Evolutionary conservation across 2,329 filamentous ascomycete genomes (phyloP).

Genomic region (Claviceps digitariae): DNA sequence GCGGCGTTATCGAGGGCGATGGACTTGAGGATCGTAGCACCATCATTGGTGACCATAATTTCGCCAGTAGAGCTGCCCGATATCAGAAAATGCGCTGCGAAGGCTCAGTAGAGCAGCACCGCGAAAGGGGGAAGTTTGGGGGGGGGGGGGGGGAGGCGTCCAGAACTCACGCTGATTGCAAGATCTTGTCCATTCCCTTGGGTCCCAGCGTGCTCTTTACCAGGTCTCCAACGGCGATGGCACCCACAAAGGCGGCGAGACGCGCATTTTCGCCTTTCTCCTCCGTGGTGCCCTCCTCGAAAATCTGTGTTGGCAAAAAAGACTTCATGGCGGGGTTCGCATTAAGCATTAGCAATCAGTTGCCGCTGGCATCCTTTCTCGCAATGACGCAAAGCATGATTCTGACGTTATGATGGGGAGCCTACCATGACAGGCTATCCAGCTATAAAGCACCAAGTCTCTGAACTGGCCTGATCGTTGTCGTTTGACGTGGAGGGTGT

Average conservation of each 20-base stretch:
- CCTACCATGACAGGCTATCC: conserved; percentile 2
- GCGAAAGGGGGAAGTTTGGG: not conserved
- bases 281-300: conserved; percentile 90
- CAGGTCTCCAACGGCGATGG: conserved; percentile 92
- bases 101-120: not conserved
- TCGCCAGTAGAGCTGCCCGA: conserved; percentile 70
- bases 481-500: conserved; percentile 1
- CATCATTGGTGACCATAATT: conserved; percentile 98
- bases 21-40: conserved; percentile 93
- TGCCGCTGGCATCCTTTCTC: not conserved
- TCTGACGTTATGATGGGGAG: not conserved
- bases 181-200: conserved; percentile 98
- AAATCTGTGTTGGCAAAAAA: conserved; percentile 92
- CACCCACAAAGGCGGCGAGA: conserved; percentile 94
- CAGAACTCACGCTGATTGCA: conserved; percentile 72
- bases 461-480: conserved; percentile 4
- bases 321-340: conserved; percentile 25
- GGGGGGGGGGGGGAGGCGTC: conserved; percentile 2
- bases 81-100: conserved; percentile 5
- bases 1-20: conserved; percentile 98
- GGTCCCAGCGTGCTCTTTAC: conserved; percentile 96
- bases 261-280: conserved; percentile 99
- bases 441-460: not conserved
- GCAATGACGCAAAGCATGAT: not conserved
- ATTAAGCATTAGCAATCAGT: conserved; percentile 1